A percentile compares a stretch with the other conserved stretches of the same genome.
Conservation (phyloP, 306 rosid genomes). For the Glycyrrhiza uralensis region DNA sequence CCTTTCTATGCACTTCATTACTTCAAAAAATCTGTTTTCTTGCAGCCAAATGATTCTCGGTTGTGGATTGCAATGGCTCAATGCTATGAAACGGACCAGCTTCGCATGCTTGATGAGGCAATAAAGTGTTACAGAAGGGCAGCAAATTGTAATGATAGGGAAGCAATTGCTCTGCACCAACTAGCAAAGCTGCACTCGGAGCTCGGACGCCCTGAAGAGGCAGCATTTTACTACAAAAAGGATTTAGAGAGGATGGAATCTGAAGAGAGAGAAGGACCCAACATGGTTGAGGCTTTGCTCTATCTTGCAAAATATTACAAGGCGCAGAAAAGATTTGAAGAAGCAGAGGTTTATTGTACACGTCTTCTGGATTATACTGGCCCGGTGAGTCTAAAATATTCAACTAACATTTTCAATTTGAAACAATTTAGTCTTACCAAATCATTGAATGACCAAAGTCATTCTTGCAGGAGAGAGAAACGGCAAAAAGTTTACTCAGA, state of each 20-base stretch:
- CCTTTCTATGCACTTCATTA: slow-evolving; percentile 92
- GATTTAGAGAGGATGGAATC: slow-evolving; percentile 95
- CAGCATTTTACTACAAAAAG: slow-evolving; percentile 83
- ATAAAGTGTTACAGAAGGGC: slow-evolving; percentile 90
- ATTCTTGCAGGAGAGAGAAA: slow-evolving; percentile 81
- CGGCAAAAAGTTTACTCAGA: slow-evolving; percentile 81
- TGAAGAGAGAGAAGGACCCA: slow-evolving; percentile 97
- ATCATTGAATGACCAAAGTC: neutral
- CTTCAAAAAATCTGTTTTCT: slow-evolving; percentile 84
- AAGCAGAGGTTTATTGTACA: slow-evolving; percentile 90
- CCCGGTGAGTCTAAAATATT: slow-evolving; percentile 60
- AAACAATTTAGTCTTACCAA: neutral
- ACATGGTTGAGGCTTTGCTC: slow-evolving; percentile 82
- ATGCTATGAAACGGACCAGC: slow-evolving; percentile 82
- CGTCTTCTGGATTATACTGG: slow-evolving; percentile 95
- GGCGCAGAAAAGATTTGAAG: slow-evolving; percentile 60
- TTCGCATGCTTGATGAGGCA: slow-evolving; percentile 84
- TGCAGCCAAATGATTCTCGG: slow-evolving; percentile 93
- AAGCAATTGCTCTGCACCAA: slow-evolving; percentile 89
- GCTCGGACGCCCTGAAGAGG: slow-evolving; percentile 73
- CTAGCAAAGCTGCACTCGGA: slow-evolving; percentile 76
- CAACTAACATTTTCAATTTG: neutral
- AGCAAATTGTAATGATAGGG: slow-evolving; percentile 77
- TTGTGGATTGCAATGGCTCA: slow-evolving; percentile 98
- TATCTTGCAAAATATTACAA: slow-evolving; percentile 75